Evolutionary conservation across 192 early-diverging fungal species (phyloP).

Genomic region (Gonapodya prolifera): DNA sequence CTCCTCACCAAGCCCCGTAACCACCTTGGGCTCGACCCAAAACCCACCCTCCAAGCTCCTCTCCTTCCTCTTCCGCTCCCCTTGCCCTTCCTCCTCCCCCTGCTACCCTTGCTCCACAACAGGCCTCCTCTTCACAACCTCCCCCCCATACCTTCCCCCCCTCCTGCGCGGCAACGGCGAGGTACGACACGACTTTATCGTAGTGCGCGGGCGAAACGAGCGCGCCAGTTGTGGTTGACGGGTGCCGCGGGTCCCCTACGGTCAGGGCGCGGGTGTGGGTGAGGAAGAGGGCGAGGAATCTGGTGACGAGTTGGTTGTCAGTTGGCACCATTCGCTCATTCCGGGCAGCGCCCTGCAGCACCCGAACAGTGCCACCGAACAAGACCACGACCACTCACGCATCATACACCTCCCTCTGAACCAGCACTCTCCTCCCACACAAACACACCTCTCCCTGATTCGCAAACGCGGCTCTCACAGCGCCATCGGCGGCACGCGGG

Average conservation of each 20-base stretch:
- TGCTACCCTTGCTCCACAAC: slow-evolving; percentile 42
- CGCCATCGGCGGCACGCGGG: slow-evolving; percentile 51
- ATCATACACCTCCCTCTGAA: too few relatives aligned
- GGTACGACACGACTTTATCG: slow-evolving; percentile 58
- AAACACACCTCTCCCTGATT: slow-evolving; percentile 75
- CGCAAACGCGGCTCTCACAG: slow-evolving; percentile 51
- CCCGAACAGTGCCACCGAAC: too few relatives aligned
- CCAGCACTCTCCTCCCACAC: too few relatives aligned
- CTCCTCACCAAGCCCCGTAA: too few relatives aligned
- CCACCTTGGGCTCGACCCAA: slow-evolving; percentile 68
- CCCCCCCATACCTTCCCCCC: slow-evolving; percentile 19
- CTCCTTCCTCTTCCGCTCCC: slow-evolving; percentile 28
- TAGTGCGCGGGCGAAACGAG: slow-evolving; percentile 56
- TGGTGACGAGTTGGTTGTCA: too few relatives aligned
- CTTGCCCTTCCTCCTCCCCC: slow-evolving; percentile 23
- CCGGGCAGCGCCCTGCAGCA: too few relatives aligned
- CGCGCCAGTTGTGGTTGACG: slow-evolving; percentile 52
- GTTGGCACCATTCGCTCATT: too few relatives aligned
- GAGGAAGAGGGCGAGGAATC: too few relatives aligned
- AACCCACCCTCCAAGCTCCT: too few relatives aligned
- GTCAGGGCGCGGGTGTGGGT: too few relatives aligned
- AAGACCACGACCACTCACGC: too few relatives aligned
- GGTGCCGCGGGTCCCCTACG: slow-evolving; percentile 58
- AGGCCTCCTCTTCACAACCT: too few relatives aligned
- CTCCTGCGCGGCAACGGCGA: slow-evolving; percentile 38